Percentiles rank a stretch among this genome's conserved stretches.
These are phyloP conservation scores for Tagetes patula DNA, from an alignment of 129 eudicot species.

Conservation along the genomic window DNA sequence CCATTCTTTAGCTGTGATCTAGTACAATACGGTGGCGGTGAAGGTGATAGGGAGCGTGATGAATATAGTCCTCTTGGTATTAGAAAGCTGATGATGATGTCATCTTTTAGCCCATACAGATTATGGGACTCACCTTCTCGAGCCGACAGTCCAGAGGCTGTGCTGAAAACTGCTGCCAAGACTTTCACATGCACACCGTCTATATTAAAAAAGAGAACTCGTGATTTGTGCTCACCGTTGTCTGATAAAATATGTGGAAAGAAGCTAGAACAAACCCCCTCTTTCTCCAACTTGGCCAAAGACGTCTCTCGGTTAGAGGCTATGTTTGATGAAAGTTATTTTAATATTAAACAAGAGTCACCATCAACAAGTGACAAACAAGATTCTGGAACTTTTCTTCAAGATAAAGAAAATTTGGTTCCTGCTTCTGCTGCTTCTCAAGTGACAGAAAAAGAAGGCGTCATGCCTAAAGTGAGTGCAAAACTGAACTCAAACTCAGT, in stretches of 20 bases:
- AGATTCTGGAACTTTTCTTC: conserved; percentile 28
- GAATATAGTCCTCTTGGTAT: conserved; percentile 87
- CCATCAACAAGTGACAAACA: conserved; percentile 35
- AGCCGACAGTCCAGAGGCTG: conserved; percentile 74
- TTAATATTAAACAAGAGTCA: conserved; percentile 15
- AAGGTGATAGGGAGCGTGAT: conserved; percentile 63
- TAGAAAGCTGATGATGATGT: conserved; percentile 72
- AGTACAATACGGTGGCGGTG: conserved; percentile 58
- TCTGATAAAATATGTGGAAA: conserved; percentile 84
- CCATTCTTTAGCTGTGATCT: conserved; percentile 95
- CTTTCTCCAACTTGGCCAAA: conserved; percentile 52
- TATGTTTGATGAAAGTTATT: conserved; percentile 51
- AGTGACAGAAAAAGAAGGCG: conserved; percentile 31
- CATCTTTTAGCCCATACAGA: conserved; percentile 66
- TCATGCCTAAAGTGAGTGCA: conserved; percentile 27
- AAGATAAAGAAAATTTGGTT: conserved; percentile 63
- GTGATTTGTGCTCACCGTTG: conserved; percentile 81
- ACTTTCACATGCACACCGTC: conserved; percentile 76
- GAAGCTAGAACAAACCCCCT: conserved; percentile 48
- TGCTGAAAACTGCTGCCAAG: conserved; percentile 86
- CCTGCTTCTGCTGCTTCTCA: conserved; percentile 34
- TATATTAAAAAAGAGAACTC: conserved; percentile 74
- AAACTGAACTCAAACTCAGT: neutral
- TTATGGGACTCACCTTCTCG: conserved; percentile 83
- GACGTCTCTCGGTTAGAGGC: conserved; percentile 72